These are phyloP conservation scores for Galeopsis tetrahit DNA, from an alignment of 257 asterid genomes.

Conservation along the genomic window DNA sequence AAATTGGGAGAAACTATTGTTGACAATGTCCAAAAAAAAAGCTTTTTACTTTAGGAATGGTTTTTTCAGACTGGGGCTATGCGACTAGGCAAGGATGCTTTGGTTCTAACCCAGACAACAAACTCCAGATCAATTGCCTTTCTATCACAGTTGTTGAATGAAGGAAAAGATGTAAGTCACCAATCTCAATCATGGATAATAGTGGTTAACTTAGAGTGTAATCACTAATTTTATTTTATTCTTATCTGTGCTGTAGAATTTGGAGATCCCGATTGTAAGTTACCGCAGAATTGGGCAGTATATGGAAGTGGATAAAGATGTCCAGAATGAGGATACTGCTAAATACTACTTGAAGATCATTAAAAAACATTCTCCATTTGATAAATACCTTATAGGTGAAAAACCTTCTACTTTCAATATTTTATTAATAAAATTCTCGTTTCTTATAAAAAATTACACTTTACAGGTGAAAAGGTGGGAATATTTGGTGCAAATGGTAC, in stretches of 20 bases:
- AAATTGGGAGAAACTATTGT: constrained; percentile 26
- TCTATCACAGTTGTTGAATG: constrained; percentile 76
- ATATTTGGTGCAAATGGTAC: constrained; percentile 56
- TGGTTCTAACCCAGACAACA: constrained; percentile 77
- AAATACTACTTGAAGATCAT: constrained; percentile 66
- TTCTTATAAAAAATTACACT: constrained; percentile 20
- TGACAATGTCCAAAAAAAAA: constrained; percentile 7
- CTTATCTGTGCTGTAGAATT: constrained; percentile 51
- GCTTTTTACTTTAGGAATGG: constrained; percentile 28
- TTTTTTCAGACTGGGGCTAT: constrained; percentile 75
- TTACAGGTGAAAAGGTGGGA: constrained; percentile 75
- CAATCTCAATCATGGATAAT: constrained; percentile 16
- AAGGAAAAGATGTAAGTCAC: constrained; percentile 68
- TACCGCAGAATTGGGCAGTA: constrained; percentile 64
- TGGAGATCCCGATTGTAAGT: constrained; percentile 84
- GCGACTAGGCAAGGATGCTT: constrained; percentile 86
- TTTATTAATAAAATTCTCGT: no score
- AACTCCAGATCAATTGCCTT: constrained; percentile 80
- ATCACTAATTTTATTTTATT: constrained; percentile 20
- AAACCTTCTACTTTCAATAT: constrained; percentile 24
- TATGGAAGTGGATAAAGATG: constrained; percentile 65
- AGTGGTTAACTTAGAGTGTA: not conserved
- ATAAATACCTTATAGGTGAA: constrained; percentile 79
- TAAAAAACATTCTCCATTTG: constrained; percentile 70
- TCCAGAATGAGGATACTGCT: constrained; percentile 60